Evolutionary conservation across 306 rosid species (phyloP), one percentile per base, ranked within the genome.

Genomic region (Pyrus pyrifolia): DNA sequence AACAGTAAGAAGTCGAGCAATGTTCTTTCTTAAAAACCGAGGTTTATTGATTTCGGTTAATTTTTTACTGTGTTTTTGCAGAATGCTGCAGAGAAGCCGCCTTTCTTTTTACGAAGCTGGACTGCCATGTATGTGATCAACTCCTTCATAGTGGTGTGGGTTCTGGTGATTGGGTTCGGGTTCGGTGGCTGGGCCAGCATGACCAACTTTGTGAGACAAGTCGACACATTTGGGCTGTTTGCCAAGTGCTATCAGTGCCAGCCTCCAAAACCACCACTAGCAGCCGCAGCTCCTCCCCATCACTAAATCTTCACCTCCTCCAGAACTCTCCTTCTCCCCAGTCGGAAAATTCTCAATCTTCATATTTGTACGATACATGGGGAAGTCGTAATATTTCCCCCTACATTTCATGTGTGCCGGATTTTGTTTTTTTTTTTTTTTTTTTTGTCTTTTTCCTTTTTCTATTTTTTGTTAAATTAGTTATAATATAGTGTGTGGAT

Each of bases 111-210:
- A 75, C 93, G 89, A 33, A 89, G 96, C 84, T 96, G 99, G 98
- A 85, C 96, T 5, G 97, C 82, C 5, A 89, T 96, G 97, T 96
- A 75, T 67, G 88, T 88, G 9, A 0, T 92, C 7, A 92, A 96
- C 82, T 62, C 90, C 21, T 91, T 92, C 65, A 58, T 96, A 35
- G 97, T 92, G 66, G 82, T 82, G 57, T 96, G 99, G 99, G 87
- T 91, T 73, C 53, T 89, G 3, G 91, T 92, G 71, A 83, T 96
- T 51, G 99, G 99, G 33, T 96, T 96, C 58, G 99, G 98, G 82
- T 92, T 96, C 71, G 99, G 99, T 46, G 99, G 99, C 81, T 96
- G 97, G 97, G 99, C 99, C 58, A 96, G 99, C 81, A 25, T 96
- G 87, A 79, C 97, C 76, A 96, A 92, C 79, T 90, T 96, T 69